Percentiles rank a stretch among this genome's conserved stretches.
Conservation (phyloP, 2,329 filamentous ascomycete genomes). For the Diaporthe sp. region DNA sequence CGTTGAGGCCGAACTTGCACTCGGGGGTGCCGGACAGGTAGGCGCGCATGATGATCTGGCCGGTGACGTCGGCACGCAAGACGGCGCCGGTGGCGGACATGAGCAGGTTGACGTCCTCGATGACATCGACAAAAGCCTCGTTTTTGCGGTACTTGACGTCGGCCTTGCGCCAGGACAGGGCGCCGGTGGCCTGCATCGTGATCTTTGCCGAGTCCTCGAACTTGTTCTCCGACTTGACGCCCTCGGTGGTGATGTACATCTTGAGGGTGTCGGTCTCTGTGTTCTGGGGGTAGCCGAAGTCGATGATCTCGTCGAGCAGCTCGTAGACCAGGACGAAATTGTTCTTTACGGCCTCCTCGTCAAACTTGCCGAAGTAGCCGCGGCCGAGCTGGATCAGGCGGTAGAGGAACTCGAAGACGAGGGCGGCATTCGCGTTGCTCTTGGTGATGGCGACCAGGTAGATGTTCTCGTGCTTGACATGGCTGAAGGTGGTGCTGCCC, state of each 20-base stretch:
- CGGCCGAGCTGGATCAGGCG: conserved; percentile 89
- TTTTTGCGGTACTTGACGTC: conserved; percentile 99
- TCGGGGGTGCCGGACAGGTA: conserved; percentile 97
- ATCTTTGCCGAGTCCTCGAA: conserved; percentile 97
- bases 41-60: conserved; percentile 98
- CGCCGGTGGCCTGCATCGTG: conserved; percentile 98
- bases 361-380: conserved; percentile 98
- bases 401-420: conserved; percentile 98
- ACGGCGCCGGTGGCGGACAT: conserved; percentile 99
- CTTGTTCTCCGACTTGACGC: conserved; percentile 90
- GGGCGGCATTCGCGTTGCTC: conserved; percentile 97
- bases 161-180: conserved; percentile 94
- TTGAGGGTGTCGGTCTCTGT: conserved; percentile 99
- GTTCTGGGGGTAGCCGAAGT: conserved; percentile 99
- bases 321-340: conserved; percentile 99
- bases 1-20: conserved; percentile 99
- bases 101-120: conserved; percentile 97
- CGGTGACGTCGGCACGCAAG: conserved; percentile 94
- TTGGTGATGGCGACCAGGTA: conserved; percentile 98
- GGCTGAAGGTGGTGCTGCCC: conserved; percentile 97
- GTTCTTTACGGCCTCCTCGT: conserved; percentile 99
- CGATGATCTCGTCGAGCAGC: conserved; percentile 96
- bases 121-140: conserved; percentile 98
- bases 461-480: conserved; percentile 99
- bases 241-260: conserved; percentile 99